These are phyloP conservation scores for Naganishia vishniacii DNA, from an alignment of 768 basidiomycete genomes.

Conservation along the genomic window DNA sequence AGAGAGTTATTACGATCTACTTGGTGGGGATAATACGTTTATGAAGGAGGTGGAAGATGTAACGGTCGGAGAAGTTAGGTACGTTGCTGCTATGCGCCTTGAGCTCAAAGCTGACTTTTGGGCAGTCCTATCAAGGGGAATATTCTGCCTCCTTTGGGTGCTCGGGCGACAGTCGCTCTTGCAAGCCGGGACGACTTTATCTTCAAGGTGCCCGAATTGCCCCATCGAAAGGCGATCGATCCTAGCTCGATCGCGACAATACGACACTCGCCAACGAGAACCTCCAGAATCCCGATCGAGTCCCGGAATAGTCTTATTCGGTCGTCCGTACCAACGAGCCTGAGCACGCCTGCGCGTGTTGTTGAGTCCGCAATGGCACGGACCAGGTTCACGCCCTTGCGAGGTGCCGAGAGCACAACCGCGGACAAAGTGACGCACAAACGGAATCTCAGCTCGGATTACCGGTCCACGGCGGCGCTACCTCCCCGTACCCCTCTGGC, in stretches of 20 bases:
- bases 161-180: not conserved
- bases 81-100: not conserved
- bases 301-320: not conserved
- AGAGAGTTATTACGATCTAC: constrained; percentile 16
- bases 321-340: not conserved
- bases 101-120: no score
- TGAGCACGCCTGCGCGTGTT: not conserved
- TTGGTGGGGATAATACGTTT: constrained; percentile 8
- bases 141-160: not conserved
- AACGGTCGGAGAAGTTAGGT: constrained; percentile 9
- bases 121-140: constrained; percentile 1
- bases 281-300: not conserved
- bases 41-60: constrained; percentile 11
- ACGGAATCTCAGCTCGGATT: not conserved
- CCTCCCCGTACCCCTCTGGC: constrained; percentile 4
- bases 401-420: not conserved
- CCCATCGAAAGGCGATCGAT: not conserved
- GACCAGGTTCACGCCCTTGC: not conserved
- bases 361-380: not conserved
- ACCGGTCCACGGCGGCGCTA: not conserved
- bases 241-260: not conserved
- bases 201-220: constrained; percentile 15
- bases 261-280: no score
- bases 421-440: not conserved
- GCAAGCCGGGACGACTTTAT: not conserved